These are phyloP conservation scores for Afroboletus lepidellus DNA, from an alignment of 1,284 basidiomycete genomes.

Conservation along the genomic window DNA sequence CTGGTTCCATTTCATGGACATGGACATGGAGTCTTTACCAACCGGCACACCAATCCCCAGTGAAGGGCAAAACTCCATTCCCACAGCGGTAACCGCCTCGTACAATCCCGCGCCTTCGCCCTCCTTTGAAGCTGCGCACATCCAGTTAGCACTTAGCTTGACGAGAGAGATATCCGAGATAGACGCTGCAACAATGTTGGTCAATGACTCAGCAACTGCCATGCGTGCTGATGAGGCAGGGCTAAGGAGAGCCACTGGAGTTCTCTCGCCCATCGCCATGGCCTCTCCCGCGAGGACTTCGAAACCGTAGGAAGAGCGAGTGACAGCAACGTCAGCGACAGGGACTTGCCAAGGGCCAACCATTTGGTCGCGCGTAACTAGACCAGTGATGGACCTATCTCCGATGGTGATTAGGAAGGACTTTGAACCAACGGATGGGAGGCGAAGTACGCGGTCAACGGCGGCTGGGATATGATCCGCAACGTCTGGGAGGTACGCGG, in stretches of 20 bases:
- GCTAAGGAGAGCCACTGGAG: constrained; percentile 85
- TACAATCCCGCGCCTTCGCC: constrained; percentile 93
- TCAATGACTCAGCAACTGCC: constrained; percentile 93
- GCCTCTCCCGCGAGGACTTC: constrained; percentile 85
- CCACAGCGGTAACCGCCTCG: constrained; percentile 90
- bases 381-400: constrained; percentile 91
- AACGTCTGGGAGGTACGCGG: constrained; percentile 57
- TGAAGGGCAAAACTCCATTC: constrained; percentile 92
- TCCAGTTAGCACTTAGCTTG: constrained; percentile 99
- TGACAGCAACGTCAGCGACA: constrained; percentile 96
- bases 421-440: constrained; percentile 94
- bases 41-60: constrained; percentile 95
- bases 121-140: constrained; percentile 90
- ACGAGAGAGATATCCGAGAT: constrained; percentile 72
- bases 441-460: constrained; percentile 79
- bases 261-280: constrained; percentile 97
- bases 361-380: constrained; percentile 97
- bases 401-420: constrained; percentile 99
- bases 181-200: constrained; percentile 85
- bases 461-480: constrained; percentile 57
- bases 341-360: constrained; percentile 99
- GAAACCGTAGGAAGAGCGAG: constrained; percentile 93
- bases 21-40: constrained; percentile 99
- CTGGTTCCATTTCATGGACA: constrained; percentile 95
- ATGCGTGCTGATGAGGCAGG: constrained; percentile 92